These are phyloP conservation scores for Phaeosphaeriaceae sp. DNA, from an alignment of 2,329 filamentous ascomycete genomes.

Conservation along the genomic window DNA sequence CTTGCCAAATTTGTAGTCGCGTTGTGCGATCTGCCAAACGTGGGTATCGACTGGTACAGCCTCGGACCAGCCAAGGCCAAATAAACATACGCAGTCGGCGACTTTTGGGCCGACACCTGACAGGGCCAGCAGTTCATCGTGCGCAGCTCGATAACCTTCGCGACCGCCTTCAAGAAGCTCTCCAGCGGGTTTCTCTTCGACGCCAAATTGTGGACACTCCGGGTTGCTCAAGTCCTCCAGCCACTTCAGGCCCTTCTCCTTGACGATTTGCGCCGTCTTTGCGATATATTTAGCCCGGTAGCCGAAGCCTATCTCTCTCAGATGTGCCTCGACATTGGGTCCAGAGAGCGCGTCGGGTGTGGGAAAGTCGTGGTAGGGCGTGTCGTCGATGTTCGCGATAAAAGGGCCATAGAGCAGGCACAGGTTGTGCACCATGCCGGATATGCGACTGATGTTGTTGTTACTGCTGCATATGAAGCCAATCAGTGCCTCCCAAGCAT, in stretches of 20 bases:
- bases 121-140: conserved; percentile 78
- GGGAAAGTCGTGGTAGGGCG: conserved; percentile 88
- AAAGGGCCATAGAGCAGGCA: conserved; percentile 84
- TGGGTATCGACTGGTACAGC: conserved; percentile 96
- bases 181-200: conserved; percentile 53
- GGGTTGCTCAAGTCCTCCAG: conserved; percentile 80
- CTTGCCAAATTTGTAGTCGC: conserved; percentile 92
- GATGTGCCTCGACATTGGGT: conserved; percentile 77
- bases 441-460: conserved; percentile 95
- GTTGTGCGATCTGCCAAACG: conserved; percentile 95
- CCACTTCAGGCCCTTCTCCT: conserved; percentile 74
- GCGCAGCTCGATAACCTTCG: conserved; percentile 78
- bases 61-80: conserved; percentile 96
- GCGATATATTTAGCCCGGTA: conserved; percentile 94
- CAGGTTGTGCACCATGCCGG: conserved; percentile 94
- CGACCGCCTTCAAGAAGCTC: conserved; percentile 60
- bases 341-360: conserved; percentile 75
- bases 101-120: conserved; percentile 96
- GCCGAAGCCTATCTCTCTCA: conserved; percentile 88
- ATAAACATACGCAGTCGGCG: conserved; percentile 93
- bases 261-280: conserved; percentile 80
- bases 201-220: conserved; percentile 68
- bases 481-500: conserved; percentile 93
- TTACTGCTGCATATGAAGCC: conserved; percentile 99
- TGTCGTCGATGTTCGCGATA: conserved; percentile 73